Evolutionary conservation across 2,329 filamentous ascomycete genomes (phyloP).

Genomic region (Neonectria faginata): DNA sequence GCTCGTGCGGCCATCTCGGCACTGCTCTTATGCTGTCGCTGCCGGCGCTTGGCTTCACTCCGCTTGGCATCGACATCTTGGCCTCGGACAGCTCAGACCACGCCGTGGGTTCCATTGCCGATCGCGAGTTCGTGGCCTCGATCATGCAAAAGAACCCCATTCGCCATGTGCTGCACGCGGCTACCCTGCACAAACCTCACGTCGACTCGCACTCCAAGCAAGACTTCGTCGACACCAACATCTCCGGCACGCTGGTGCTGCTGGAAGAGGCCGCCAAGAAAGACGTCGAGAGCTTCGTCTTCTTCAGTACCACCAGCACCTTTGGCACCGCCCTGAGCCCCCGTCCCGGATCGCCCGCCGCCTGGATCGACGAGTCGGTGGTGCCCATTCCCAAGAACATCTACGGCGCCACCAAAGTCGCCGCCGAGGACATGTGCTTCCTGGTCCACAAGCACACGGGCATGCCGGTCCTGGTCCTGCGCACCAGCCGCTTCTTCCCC

Average conservation of each 20-base stretch:
- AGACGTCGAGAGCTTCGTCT: constrained; percentile 55
- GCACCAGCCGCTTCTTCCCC: constrained; percentile 62
- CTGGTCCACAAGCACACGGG: constrained; percentile 54
- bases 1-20: constrained; percentile 60
- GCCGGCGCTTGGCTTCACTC: constrained; percentile 53
- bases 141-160: constrained; percentile 51
- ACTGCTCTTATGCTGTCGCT: constrained; percentile 59
- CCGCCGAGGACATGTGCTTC: constrained; percentile 61
- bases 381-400: constrained; percentile 59
- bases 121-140: constrained; percentile 49
- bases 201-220: constrained; percentile 57
- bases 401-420: constrained; percentile 61
- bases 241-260: constrained; percentile 56
- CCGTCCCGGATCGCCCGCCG: constrained; percentile 50
- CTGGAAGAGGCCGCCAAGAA: constrained; percentile 53
- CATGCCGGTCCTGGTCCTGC: constrained; percentile 57
- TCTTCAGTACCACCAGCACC: constrained; percentile 60
- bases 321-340: constrained; percentile 57
- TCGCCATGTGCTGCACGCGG: constrained; percentile 57
- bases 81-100: constrained; percentile 51
- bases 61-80: constrained; percentile 59
- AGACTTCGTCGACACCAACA: constrained; percentile 59
- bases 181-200: constrained; percentile 62
- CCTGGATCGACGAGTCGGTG: constrained; percentile 58
- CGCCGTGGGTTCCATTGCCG: constrained; percentile 54